Conservation (phyloP, 2,329 filamentous ascomycete species). For the Fusarium clavum region DNA sequence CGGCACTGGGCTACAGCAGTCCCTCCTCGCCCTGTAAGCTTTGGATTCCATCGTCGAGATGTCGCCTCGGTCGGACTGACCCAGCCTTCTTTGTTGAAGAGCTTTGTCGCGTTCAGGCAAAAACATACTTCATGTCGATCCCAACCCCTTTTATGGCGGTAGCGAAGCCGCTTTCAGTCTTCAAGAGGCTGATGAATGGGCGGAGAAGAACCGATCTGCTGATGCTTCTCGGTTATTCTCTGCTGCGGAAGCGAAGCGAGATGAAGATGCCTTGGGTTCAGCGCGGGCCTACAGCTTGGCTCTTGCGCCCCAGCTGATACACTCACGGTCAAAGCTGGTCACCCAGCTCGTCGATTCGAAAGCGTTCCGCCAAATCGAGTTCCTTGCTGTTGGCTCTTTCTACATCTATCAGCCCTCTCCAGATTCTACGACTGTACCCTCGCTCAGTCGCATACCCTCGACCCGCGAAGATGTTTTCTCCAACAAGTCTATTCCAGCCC, state of each 20-base stretch:
- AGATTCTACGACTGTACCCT: constrained; percentile 45
- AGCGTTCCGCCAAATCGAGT: constrained; percentile 90
- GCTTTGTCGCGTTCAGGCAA: constrained; percentile 92
- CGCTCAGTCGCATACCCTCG: constrained; percentile 80
- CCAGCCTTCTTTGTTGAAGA: constrained; percentile 63
- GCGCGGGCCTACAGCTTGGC: constrained; percentile 85
- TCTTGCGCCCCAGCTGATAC: constrained; percentile 87
- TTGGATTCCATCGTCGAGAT: constrained; percentile 50
- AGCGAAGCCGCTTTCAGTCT: constrained; percentile 87
- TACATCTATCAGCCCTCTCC: constrained; percentile 73
- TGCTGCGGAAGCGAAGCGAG: constrained; percentile 52
- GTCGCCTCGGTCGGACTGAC: constrained; percentile 50
- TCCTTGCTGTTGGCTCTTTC: constrained; percentile 92
- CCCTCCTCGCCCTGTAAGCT: constrained; percentile 80
- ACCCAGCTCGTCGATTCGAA: constrained; percentile 87
- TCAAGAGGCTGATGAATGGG: constrained; percentile 84
- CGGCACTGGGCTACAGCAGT: constrained; percentile 82
- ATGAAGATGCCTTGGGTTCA: constrained; percentile 62
- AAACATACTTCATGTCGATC: constrained; percentile 90
- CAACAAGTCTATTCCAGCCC: constrained; percentile 78
- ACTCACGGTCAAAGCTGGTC: constrained; percentile 82
- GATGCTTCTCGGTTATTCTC: constrained; percentile 44
- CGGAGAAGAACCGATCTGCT: constrained; percentile 52
- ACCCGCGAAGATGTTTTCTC: constrained; percentile 93
- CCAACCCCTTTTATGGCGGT: constrained; percentile 89